Base-by-base conservation (phyloP, 371 early-diverging fungal genomes). In the Dentiscutata heterogama region DNA sequence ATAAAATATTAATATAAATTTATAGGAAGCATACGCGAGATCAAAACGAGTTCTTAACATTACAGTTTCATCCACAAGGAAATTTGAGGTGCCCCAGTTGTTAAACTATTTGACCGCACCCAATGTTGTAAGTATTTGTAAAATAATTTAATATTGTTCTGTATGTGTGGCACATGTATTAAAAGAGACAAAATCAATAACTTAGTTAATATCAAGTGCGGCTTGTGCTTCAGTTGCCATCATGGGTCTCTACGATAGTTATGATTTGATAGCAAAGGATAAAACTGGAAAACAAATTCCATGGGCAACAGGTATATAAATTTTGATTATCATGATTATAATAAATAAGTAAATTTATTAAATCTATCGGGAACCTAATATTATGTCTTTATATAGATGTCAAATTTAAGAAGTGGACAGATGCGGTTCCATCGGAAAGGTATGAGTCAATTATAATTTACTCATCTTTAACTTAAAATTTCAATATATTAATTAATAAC, bases 41-140 rank as follows among this genome's bases (percentile, higher is more conserved):
- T 91, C 94, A 2, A 90, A 92, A 58, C 88, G 95, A 7, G 89
- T 94, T 6, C 83, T 94, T 31, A 94, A 94, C 78, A 94, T 94
- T 53, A 91, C 92, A 11, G 94, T 94, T 1, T 90, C 91, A 2
- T 91, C 93, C 0, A 89, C 91, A 20, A 86, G 93, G 20, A 92
- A 89, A 54, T 90, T 90, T 42, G 94, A 94, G 82, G 92, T 93
- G 3, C 94, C 94, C 42, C 92, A 92, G 76, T 83, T 93, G 14
- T 83, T 94, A 25, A 94, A 94, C 81, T 91, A 94, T 83, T 83
- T 93, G 51, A 94, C 95, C 8, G 93, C 94, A 2, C 94, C 94
- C 13, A 93, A 94, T 84, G 94, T 94, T n/a, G 93, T 92, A 89
- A 72, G 88, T 86, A 35, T 60, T 25, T 14, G 2, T 6, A 35